phyloP scores from a whole-genome alignment of 108 stramenopile genomes.

The Bacterosira constricta region DNA sequence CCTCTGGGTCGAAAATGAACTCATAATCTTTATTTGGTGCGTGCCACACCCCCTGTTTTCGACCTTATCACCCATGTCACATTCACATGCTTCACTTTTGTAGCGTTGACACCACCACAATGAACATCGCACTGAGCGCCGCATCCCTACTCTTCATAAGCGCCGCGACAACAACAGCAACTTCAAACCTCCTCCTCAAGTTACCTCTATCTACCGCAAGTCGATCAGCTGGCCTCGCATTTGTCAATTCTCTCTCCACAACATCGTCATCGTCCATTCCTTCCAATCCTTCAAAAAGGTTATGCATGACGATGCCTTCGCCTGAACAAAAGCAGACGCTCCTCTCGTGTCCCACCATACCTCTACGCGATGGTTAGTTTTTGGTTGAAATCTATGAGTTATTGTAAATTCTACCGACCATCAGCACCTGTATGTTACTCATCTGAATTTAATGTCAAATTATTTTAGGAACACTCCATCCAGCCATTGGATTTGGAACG shows the following conservation, averaged over 20 bases:
- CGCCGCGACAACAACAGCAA: slow-evolving; percentile 16
- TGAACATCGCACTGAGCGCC: slow-evolving; percentile 23
- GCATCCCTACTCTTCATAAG: slow-evolving; percentile 13
- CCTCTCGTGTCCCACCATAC: slow-evolving; percentile 59
- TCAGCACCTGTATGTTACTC: no score
- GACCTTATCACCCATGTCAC: no score
- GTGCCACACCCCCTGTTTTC: no score
- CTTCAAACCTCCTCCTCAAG: background rate
- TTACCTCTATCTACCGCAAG: no score
- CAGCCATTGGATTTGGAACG: slow-evolving; percentile 87
- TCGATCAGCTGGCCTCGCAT: background rate
- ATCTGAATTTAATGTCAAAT: no score
- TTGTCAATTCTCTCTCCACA: slow-evolving; percentile 3
- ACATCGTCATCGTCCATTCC: background rate
- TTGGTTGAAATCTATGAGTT: no score
- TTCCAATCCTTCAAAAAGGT: background rate
- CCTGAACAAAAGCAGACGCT: slow-evolving; percentile 33
- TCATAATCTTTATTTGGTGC: no score
- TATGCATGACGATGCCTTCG: background rate
- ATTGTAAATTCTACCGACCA: no score
- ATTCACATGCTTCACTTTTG: background rate
- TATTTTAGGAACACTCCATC: slow-evolving; percentile 80
- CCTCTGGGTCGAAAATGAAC: no score
- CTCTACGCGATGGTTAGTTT: slow-evolving; percentile 76
- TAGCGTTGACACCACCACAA: background rate